These are phyloP conservation scores for Aspergillus leporis DNA, from an alignment of 495 filamentous ascomycete genomes.

Conservation along the genomic window DNA sequence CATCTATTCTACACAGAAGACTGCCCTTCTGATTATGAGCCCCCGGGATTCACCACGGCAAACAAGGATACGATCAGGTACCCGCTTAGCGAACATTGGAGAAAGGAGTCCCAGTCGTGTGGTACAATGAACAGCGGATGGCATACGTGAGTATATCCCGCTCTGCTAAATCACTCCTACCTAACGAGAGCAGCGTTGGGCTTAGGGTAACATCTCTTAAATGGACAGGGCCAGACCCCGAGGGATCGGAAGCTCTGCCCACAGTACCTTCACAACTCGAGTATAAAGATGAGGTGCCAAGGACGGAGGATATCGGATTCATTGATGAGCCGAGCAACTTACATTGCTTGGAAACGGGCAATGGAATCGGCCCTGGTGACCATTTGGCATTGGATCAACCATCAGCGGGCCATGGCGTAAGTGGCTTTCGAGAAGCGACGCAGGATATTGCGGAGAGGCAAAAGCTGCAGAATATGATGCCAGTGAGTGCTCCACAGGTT, in stretches of 20 bases:
- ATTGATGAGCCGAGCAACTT: constrained; percentile 10
- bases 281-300: constrained; percentile 24
- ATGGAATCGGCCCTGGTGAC: constrained; percentile 1
- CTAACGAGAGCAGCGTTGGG: constrained; percentile 25
- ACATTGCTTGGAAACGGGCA: constrained; percentile 4
- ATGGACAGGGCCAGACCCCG: constrained; percentile 26
- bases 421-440: constrained; percentile 16
- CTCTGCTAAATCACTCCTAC: background rate
- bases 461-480: constrained; percentile 28
- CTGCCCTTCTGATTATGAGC: constrained; percentile 38
- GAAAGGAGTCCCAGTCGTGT: constrained; percentile 28
- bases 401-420: background rate
- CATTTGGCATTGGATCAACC: background rate
- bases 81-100: constrained; percentile 37
- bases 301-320: constrained; percentile 27
- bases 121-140: constrained; percentile 36
- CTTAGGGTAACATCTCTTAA: constrained; percentile 38
- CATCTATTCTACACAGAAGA: constrained; percentile 50
- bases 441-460: constrained; percentile 26
- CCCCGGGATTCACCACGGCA: constrained; percentile 38
- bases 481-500: constrained; percentile 14
- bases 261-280: constrained; percentile 27
- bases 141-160: constrained; percentile 30
- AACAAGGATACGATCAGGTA: constrained; percentile 33
- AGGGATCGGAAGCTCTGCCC: constrained; percentile 24